These are phyloP conservation scores for Aspergillus ochraceus DNA, from an alignment of 2,329 filamentous ascomycete genomes.

Conservation along the genomic window DNA sequence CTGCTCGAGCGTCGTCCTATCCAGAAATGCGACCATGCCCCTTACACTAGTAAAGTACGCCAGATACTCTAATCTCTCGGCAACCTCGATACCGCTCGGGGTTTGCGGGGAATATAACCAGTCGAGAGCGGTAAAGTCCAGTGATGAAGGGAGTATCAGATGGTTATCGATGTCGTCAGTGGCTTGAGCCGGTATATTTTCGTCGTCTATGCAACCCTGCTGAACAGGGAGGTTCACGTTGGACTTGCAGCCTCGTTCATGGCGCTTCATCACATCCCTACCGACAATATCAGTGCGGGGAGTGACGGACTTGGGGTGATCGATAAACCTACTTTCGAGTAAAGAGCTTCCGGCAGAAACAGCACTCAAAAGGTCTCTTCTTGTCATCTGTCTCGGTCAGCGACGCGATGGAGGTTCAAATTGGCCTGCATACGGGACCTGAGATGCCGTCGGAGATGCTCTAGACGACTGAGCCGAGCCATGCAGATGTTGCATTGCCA, in stretches of 20 bases:
- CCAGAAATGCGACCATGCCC: slow-evolving; percentile 23
- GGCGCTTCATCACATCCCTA: slow-evolving; percentile 24
- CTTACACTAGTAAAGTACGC: slow-evolving; percentile 23
- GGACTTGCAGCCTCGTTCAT: slow-evolving; percentile 23
- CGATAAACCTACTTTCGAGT: slow-evolving; percentile 17
- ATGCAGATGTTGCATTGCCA: slow-evolving; percentile 17
- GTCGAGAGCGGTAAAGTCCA: slow-evolving; percentile 20
- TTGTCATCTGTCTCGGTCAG: slow-evolving; percentile 16
- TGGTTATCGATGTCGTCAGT: background rate
- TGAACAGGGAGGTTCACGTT: background rate
- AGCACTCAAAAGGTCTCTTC: slow-evolving; percentile 16
- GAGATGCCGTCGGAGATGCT: slow-evolving; percentile 23
- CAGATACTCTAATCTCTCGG: slow-evolving; percentile 22
- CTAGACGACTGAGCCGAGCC: slow-evolving; percentile 20
- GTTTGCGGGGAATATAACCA: slow-evolving; percentile 13
- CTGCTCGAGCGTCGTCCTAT: slow-evolving; percentile 15
- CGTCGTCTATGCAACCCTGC: background rate
- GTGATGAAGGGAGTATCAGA: slow-evolving; percentile 3
- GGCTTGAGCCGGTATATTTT: background rate
- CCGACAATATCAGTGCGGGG: background rate
- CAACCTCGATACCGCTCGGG: slow-evolving; percentile 13
- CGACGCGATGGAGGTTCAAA: background rate
- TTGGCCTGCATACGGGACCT: slow-evolving; percentile 17
- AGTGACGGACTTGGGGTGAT: background rate
- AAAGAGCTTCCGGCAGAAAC: slow-evolving; percentile 16